phyloP scores from a whole-genome alignment of 495 filamentous ascomycete species.

The Trichoderma erinaceum region DNA sequence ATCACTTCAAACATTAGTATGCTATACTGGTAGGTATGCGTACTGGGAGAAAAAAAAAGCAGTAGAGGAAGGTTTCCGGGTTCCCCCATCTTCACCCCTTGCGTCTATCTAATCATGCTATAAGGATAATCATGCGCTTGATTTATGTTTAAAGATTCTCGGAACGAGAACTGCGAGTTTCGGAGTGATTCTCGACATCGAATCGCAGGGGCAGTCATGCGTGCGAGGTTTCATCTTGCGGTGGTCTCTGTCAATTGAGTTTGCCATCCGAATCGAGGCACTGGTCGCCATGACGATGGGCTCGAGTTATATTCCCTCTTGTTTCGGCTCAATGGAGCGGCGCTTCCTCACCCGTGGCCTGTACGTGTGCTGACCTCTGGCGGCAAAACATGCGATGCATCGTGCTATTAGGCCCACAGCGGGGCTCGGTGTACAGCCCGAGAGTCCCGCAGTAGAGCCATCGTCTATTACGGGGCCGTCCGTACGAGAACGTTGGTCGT shows the following conservation, averaged over 20 bases:
- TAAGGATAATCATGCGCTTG: background rate
- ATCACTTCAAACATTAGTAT: background rate
- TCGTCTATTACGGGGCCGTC: background rate
- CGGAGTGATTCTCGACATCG: background rate
- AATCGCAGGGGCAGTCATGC: background rate
- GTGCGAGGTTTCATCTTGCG: background rate
- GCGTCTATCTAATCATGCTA: background rate
- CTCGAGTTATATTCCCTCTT: background rate
- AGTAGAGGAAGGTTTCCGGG: background rate
- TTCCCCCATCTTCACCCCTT: background rate
- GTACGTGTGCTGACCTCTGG: background rate
- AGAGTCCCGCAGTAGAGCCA: background rate
- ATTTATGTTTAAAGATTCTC: background rate
- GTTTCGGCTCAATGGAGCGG: background rate
- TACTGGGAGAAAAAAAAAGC: background rate
- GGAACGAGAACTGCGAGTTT: background rate
- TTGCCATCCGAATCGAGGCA: background rate
- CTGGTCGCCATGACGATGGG: background rate
- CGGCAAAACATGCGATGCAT: constrained; percentile 7
- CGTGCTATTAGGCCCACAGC: constrained; percentile 6
- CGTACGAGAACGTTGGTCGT: no score
- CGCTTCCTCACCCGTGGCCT: background rate
- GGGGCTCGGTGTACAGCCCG: constrained; percentile 5
- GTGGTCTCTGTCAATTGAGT: background rate
- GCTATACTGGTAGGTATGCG: background rate